Evolutionary conservation across 2,329 filamentous ascomycete genomes (phyloP).

Genomic region (Paraphaeosphaeria minitans): DNA sequence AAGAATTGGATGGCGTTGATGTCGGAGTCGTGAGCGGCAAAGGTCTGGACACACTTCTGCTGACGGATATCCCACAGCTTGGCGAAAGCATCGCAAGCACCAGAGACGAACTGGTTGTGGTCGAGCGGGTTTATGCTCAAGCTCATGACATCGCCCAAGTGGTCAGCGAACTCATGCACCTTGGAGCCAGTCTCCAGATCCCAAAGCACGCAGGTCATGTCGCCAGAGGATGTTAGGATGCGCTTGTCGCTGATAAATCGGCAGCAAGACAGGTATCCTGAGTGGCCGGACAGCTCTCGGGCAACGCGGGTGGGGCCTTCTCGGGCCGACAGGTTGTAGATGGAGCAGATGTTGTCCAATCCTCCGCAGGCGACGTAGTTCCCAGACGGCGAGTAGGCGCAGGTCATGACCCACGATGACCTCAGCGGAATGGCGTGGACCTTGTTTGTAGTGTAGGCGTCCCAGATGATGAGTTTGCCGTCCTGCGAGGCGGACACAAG

Average conservation of each 20-base stretch:
- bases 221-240: conserved; percentile 95
- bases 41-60: conserved; percentile 97
- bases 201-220: conserved; percentile 99
- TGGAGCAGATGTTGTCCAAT: conserved; percentile 99
- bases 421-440: conserved; percentile 97
- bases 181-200: conserved; percentile 98
- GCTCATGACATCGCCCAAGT: conserved; percentile 98
- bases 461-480: conserved; percentile 99
- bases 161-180: conserved; percentile 97
- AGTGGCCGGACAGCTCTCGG: conserved; percentile 93
- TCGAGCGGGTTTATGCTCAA: conserved; percentile 99
- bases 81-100: conserved; percentile 96
- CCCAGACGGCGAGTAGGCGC: conserved; percentile 95
- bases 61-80: conserved; percentile 99
- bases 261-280: conserved; percentile 96
- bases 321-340: conserved; percentile 96
- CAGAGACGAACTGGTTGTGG: conserved; percentile 99
- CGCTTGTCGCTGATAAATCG: conserved; percentile 98
- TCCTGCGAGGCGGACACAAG: conserved; percentile 98
- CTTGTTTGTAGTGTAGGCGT: conserved; percentile 99
- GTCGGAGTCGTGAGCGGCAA: conserved; percentile 96
- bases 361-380: conserved; percentile 99
- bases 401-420: conserved; percentile 99
- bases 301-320: conserved; percentile 97
- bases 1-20: conserved; percentile 99